phyloP scores from a whole-genome alignment of 2,329 filamentous ascomycete genomes.

The Mariannaea sp. region DNA sequence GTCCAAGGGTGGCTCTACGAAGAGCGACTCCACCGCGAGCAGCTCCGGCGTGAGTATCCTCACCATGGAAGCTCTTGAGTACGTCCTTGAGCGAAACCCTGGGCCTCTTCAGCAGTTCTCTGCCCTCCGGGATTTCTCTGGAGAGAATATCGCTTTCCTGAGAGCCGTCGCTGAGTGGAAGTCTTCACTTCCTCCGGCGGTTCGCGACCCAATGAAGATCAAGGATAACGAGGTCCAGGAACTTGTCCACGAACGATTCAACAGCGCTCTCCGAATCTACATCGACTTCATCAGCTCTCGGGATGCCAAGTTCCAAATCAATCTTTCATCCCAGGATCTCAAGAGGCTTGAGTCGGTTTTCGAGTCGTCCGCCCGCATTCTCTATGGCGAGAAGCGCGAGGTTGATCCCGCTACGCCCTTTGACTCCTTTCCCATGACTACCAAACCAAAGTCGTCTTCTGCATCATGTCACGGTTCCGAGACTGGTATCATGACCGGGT shows the following conservation, averaged over 20 bases:
- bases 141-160: constrained; percentile 70
- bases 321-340: constrained; percentile 64
- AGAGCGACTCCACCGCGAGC: too few species aligned
- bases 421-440: constrained; percentile 37
- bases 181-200: constrained; percentile 36
- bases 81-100: constrained; percentile 63
- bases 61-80: constrained; percentile 49
- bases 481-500: constrained; percentile 28
- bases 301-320: constrained; percentile 67
- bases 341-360: constrained; percentile 61
- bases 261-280: constrained; percentile 57
- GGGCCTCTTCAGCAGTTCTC: constrained; percentile 67
- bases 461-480: constrained; percentile 31
- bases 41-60: constrained; percentile 47
- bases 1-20: constrained; percentile 40
- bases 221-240: constrained; percentile 35
- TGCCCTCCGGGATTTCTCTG: constrained; percentile 68
- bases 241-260: constrained; percentile 56
- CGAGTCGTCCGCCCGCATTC: constrained; percentile 54
- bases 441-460: constrained; percentile 29
- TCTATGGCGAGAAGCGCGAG: constrained; percentile 47
- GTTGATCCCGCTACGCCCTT: constrained; percentile 53
- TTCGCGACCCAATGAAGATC: constrained; percentile 31
- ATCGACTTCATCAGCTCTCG: constrained; percentile 35
- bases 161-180: constrained; percentile 56